A percentile compares a stretch with the other conserved stretches of the same genome.
phyloP scores from a whole-genome alignment of 257 asterid species.

The Ophiorrhiza pumila region DNA sequence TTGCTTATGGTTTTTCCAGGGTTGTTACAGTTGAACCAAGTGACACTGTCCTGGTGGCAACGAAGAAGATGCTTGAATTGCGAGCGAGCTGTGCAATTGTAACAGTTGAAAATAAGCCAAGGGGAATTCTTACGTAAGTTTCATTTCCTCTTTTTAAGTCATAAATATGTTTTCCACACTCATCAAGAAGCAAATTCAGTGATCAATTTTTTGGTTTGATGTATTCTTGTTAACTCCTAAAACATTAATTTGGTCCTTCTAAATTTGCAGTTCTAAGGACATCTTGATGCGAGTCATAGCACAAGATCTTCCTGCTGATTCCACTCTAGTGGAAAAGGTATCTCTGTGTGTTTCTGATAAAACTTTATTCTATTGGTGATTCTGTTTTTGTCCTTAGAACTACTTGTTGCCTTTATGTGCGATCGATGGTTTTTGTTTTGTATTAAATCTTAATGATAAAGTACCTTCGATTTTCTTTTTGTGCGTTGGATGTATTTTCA shows the following conservation, averaged over 20 bases:
- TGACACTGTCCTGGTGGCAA: conserved; percentile 70
- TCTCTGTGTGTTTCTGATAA: conserved; percentile 10
- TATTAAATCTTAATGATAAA: background rate
- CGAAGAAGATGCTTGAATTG: conserved; percentile 77
- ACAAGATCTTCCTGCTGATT: conserved; percentile 69
- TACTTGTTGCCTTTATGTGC: too few relatives aligned
- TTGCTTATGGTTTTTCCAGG: conserved; percentile 29
- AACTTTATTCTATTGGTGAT: background rate
- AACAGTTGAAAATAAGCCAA: conserved; percentile 77
- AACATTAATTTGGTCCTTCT: background rate
- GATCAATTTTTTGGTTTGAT: background rate
- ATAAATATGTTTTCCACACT: background rate
- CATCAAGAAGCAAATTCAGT: background rate
- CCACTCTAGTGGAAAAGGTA: conserved; percentile 86
- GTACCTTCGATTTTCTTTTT: background rate
- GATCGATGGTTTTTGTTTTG: background rate
- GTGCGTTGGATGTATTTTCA: background rate
- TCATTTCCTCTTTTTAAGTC: background rate
- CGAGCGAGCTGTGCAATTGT: conserved; percentile 65
- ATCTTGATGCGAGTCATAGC: conserved; percentile 91
- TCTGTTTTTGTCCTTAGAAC: background rate
- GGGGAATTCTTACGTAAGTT: conserved; percentile 69
- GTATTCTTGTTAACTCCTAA: background rate
- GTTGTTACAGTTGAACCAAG: conserved; percentile 69
- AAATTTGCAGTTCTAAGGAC: conserved; percentile 69